Evolutionary conservation across 2,329 filamentous ascomycete species (phyloP).

Genomic region (Orbilia ellipsospora): DNA sequence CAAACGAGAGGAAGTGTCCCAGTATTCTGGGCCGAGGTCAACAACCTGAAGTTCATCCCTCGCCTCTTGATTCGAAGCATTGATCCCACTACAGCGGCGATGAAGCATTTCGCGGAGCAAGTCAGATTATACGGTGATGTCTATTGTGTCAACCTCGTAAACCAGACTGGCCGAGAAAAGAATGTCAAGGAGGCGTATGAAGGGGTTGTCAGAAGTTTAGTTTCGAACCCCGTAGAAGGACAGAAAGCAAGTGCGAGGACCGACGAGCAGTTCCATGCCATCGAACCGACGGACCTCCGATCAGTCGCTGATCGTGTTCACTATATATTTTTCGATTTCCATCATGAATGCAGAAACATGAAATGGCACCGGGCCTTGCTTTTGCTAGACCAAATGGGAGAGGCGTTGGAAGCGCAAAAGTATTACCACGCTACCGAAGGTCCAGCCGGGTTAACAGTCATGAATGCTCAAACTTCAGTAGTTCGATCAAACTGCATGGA

Average conservation of each 20-base stretch:
- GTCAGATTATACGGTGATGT: conserved; percentile 94
- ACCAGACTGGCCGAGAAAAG: conserved; percentile 91
- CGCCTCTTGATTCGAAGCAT: conserved; percentile 87
- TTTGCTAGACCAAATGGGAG: conserved; percentile 82
- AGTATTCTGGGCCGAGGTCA: conserved; percentile 95
- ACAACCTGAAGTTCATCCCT: conserved; percentile 89
- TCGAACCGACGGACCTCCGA: conserved; percentile 72
- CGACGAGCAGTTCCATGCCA: conserved; percentile 81
- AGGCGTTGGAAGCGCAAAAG: conserved; percentile 79
- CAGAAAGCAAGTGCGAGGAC: conserved; percentile 74
- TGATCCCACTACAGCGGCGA: conserved; percentile 82
- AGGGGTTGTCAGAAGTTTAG: conserved; percentile 81
- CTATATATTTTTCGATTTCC: conserved; percentile 98
- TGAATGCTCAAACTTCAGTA: conserved; percentile 84
- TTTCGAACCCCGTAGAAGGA: conserved; percentile 75
- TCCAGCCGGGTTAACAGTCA: conserved; percentile 76
- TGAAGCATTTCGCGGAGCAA: conserved; percentile 91
- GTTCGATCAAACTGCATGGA: conserved; percentile 99
- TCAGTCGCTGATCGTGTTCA: conserved; percentile 84
- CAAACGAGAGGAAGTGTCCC: conserved; percentile 97
- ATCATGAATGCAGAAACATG: conserved; percentile 95
- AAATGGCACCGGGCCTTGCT: conserved; percentile 91
- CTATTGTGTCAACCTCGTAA: conserved; percentile 96
- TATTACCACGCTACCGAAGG: conserved; percentile 95
- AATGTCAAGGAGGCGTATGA: conserved; percentile 94